Conservation (phyloP, 768 basidiomycete genomes). For the Psilocybe cyanescens region DNA sequence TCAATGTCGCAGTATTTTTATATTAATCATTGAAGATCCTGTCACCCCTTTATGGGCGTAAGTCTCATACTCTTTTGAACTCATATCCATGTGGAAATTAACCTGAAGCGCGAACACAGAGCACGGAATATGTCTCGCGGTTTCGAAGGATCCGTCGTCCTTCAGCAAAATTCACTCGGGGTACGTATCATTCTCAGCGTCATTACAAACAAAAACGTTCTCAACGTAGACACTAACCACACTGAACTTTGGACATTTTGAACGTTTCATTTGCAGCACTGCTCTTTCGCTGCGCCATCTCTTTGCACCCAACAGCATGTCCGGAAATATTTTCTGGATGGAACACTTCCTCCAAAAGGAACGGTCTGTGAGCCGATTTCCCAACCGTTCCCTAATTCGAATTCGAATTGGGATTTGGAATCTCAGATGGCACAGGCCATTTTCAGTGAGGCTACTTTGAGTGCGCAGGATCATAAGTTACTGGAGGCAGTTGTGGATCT, state of each 20-base stretch:
- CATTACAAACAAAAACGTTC: too few species aligned
- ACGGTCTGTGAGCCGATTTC: slow-evolving; percentile 41
- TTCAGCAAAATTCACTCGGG: slow-evolving; percentile 45
- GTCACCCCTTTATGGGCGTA: slow-evolving; percentile 33
- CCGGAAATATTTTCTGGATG: slow-evolving; percentile 41
- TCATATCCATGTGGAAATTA: background rate
- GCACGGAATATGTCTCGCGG: slow-evolving; percentile 41
- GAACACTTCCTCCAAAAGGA: slow-evolving; percentile 40
- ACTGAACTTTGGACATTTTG: too few species aligned
- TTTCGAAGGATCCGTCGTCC: slow-evolving; percentile 41
- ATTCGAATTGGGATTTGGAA: background rate
- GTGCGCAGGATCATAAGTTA: slow-evolving; percentile 2
- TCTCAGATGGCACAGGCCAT: background rate
- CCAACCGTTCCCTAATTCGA: slow-evolving; percentile 25
- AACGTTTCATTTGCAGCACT: slow-evolving; percentile 29
- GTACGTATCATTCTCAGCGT: slow-evolving; percentile 25
- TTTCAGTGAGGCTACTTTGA: background rate
- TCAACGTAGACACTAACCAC: too few species aligned
- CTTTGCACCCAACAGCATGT: slow-evolving; percentile 37
- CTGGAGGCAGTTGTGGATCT: slow-evolving; percentile 11
- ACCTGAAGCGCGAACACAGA: slow-evolving; percentile 22
- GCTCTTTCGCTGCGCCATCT: slow-evolving; percentile 35
- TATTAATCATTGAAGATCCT: slow-evolving; percentile 24
- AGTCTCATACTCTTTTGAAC: slow-evolving; percentile 5
- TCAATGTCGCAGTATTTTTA: background rate